Conservation (phyloP, 805 yeast genomes). For the Peterozyma toletana region DNA sequence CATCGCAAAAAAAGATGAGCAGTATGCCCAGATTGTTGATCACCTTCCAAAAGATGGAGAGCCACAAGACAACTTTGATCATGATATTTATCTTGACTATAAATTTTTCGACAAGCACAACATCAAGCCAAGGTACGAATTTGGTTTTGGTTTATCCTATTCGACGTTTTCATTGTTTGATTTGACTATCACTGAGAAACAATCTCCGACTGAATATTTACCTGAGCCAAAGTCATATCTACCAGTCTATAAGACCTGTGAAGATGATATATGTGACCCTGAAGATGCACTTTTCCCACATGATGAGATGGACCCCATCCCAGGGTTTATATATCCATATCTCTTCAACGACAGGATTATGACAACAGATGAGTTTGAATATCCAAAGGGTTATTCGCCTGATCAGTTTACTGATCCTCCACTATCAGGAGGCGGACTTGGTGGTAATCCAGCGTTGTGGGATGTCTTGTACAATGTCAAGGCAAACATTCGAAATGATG, state of each 20-base stretch:
- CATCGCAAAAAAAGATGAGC: constrained; percentile 42
- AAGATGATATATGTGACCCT: constrained; percentile 45
- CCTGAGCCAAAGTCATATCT: constrained; percentile 39
- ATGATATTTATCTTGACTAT: constrained; percentile 38
- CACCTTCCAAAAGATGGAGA: constrained; percentile 32
- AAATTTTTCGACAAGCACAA: constrained; percentile 32
- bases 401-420: constrained; percentile 29
- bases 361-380: constrained; percentile 29
- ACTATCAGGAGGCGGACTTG: constrained; percentile 22
- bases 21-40: constrained; percentile 12
- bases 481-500: constrained; percentile 40
- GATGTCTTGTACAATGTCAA: constrained; percentile 37
- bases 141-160: constrained; percentile 37
- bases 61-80: constrained; percentile 28
- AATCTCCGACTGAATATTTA: constrained; percentile 35
- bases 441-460: constrained; percentile 42
- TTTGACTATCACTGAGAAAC: constrained; percentile 32
- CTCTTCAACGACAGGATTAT: constrained; percentile 29
- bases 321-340: constrained; percentile 53
- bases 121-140: constrained; percentile 29
- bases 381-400: constrained; percentile 30
- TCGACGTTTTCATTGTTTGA: constrained; percentile 27
- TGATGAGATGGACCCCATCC: constrained; percentile 42
- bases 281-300: constrained; percentile 48
- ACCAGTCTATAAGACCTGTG: constrained; percentile 31